These are phyloP conservation scores for Fusarium ramigenum DNA, from an alignment of 2,329 filamentous ascomycete genomes.

Conservation along the genomic window DNA sequence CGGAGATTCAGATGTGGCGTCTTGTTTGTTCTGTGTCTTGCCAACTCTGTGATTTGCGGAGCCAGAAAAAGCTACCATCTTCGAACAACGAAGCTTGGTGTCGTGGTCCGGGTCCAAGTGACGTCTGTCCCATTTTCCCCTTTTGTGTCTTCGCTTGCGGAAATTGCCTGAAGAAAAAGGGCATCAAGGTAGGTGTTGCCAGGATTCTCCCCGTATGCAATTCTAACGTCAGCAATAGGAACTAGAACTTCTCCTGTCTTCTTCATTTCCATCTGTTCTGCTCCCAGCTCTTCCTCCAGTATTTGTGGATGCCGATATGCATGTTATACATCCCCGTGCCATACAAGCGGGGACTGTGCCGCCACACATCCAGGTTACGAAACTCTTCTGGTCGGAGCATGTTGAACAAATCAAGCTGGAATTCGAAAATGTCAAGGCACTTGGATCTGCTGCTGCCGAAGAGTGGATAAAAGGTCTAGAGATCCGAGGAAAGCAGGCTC, in stretches of 20 bases:
- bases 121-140: constrained; percentile 74
- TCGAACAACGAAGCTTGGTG: constrained; percentile 58
- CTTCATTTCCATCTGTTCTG: constrained; percentile 67
- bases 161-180: constrained; percentile 67
- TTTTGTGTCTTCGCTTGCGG: constrained; percentile 75
- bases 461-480: constrained; percentile 84
- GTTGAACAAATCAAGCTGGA: constrained; percentile 70
- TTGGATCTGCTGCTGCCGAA: constrained; percentile 74
- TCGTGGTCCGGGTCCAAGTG: constrained; percentile 68
- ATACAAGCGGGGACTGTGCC: constrained; percentile 62
- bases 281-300: constrained; percentile 75
- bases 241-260: constrained; percentile 72
- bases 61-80: constrained; percentile 24
- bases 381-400: constrained; percentile 72
- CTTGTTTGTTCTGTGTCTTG: constrained; percentile 71
- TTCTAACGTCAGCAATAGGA: constrained; percentile 62
- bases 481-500: constrained; percentile 66
- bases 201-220: constrained; percentile 6
- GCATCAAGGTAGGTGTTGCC: constrained; percentile 68
- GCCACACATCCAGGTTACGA: constrained; percentile 63
- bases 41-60: constrained; percentile 70
- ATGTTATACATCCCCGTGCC: constrained; percentile 66
- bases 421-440: constrained; percentile 69
- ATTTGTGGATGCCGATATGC: constrained; percentile 68
- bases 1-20: constrained; percentile 81